Evolutionary conservation across 2,329 filamentous ascomycete species (phyloP).

Genomic region (Exophiala sp.): DNA sequence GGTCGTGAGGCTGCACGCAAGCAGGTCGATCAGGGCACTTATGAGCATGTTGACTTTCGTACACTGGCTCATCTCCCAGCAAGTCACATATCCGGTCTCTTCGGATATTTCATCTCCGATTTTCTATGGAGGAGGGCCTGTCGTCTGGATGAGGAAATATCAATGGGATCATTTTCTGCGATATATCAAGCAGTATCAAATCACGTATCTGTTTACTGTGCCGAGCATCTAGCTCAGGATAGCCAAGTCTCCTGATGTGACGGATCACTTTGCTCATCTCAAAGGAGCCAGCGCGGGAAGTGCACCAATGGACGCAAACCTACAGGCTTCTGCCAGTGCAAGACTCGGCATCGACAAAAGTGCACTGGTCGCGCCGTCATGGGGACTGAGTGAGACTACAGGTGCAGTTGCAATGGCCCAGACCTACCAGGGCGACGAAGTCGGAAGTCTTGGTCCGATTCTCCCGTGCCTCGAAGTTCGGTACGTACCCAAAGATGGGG

Average conservation of each 20-base stretch:
- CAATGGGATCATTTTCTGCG: slow-evolving; percentile 55
- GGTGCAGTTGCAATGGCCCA: slow-evolving; percentile 48
- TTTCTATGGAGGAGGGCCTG: slow-evolving; percentile 44
- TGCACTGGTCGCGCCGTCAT: slow-evolving; percentile 50
- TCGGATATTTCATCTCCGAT: slow-evolving; percentile 48
- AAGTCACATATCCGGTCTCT: slow-evolving; percentile 48
- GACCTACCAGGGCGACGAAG: slow-evolving; percentile 40
- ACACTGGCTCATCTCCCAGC: slow-evolving; percentile 47
- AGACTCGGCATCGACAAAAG: slow-evolving; percentile 46
- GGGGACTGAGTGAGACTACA: slow-evolving; percentile 57
- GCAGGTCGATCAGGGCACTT: slow-evolving; percentile 30
- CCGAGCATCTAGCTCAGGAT: slow-evolving; percentile 61
- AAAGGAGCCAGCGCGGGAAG: slow-evolving; percentile 51
- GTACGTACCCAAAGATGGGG: background rate
- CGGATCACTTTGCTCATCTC: slow-evolving; percentile 53
- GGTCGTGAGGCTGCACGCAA: slow-evolving; percentile 27
- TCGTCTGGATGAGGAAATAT: slow-evolving; percentile 64
- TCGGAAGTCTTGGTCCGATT: slow-evolving; percentile 44
- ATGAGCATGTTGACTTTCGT: slow-evolving; percentile 32
- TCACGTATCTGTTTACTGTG: slow-evolving; percentile 58
- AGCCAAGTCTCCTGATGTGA: slow-evolving; percentile 55
- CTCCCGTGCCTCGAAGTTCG: slow-evolving; percentile 34
- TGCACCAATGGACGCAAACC: slow-evolving; percentile 54
- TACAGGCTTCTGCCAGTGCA: slow-evolving; percentile 50
- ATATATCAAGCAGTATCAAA: slow-evolving; percentile 48